Evolutionary conservation across 2,329 filamentous ascomycete genomes (phyloP).

Genomic region (Aspergillus amoenus): DNA sequence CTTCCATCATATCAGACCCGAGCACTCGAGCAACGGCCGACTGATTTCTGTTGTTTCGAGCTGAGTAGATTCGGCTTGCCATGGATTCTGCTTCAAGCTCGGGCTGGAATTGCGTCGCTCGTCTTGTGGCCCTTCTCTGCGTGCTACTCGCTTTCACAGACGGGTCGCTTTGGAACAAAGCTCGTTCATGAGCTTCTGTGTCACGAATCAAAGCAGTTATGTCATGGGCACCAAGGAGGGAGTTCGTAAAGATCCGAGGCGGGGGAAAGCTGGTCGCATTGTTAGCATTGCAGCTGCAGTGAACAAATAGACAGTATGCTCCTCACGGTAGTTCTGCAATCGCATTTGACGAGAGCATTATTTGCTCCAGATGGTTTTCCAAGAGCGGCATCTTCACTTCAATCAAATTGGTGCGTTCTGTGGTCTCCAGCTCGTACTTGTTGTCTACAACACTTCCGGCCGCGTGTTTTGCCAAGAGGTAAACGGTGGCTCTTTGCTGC

Average conservation of each 20-base stretch:
- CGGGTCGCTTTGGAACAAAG: constrained; percentile 87
- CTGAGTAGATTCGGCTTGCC: constrained; percentile 47
- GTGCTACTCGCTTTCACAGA: constrained; percentile 52
- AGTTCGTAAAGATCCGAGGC: constrained; percentile 94
- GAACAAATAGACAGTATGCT: neutral
- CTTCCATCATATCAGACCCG: constrained; percentile 80
- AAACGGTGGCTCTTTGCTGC: constrained; percentile 4
- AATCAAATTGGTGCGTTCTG: neutral
- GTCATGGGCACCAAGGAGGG: constrained; percentile 81
- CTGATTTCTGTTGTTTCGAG: constrained; percentile 65
- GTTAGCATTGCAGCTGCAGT: constrained; percentile 3
- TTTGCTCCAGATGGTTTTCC: constrained; percentile 72
- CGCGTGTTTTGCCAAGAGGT: constrained; percentile 7
- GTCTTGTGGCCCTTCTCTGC: constrained; percentile 47
- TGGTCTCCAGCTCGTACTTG: neutral
- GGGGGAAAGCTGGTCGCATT: constrained; percentile 67
- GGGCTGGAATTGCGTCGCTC: constrained; percentile 51
- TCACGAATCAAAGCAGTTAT: constrained; percentile 94
- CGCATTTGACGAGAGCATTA: constrained; percentile 70
- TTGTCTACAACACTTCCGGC: neutral
- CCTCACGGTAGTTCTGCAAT: constrained; percentile 72
- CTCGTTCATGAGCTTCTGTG: constrained; percentile 90
- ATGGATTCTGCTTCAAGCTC: constrained; percentile 41
- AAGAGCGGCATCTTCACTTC: constrained; percentile 63
- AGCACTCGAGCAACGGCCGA: constrained; percentile 85